Conservation (phyloP, 768 basidiomycete species). For the Clavulina sp. region DNA sequence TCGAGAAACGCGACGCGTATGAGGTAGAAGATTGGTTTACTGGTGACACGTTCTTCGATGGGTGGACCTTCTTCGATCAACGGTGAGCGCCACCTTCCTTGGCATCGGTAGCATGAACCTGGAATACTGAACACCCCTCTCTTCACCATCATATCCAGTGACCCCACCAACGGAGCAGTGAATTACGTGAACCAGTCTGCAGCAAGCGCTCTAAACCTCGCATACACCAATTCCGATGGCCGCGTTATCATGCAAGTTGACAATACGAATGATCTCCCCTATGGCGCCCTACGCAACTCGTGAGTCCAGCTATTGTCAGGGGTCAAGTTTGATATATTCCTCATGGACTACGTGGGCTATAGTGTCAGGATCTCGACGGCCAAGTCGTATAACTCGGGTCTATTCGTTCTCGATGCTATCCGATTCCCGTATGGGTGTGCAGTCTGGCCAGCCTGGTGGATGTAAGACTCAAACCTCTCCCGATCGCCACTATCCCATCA, state of each 20-base stretch:
- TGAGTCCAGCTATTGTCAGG: background rate
- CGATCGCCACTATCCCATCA: background rate
- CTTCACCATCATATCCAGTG: no score
- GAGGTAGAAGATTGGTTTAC: no score
- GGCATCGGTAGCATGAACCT: no score
- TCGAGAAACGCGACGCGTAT: no score
- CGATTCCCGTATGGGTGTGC: slow-evolving; percentile 57
- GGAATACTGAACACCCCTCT: no score
- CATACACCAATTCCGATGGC: slow-evolving; percentile 40
- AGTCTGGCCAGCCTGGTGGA: slow-evolving; percentile 18
- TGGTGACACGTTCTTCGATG: no score
- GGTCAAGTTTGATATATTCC: background rate
- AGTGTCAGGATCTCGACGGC: slow-evolving; percentile 47
- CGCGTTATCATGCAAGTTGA: slow-evolving; percentile 49
- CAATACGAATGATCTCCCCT: slow-evolving; percentile 28
- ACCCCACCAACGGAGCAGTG: slow-evolving; percentile 59
- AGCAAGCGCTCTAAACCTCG: slow-evolving; percentile 36
- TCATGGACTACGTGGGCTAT: background rate
- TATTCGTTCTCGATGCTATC: slow-evolving; percentile 61
- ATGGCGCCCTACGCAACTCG: slow-evolving; percentile 37
- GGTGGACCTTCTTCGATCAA: no score
- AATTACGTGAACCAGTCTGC: slow-evolving; percentile 33
- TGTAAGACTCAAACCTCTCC: background rate
- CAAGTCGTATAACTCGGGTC: slow-evolving; percentile 43
- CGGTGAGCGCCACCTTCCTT: no score